phyloP scores from a whole-genome alignment of 352 stramenopile genomes.

The Phytophthora citricola region DNA sequence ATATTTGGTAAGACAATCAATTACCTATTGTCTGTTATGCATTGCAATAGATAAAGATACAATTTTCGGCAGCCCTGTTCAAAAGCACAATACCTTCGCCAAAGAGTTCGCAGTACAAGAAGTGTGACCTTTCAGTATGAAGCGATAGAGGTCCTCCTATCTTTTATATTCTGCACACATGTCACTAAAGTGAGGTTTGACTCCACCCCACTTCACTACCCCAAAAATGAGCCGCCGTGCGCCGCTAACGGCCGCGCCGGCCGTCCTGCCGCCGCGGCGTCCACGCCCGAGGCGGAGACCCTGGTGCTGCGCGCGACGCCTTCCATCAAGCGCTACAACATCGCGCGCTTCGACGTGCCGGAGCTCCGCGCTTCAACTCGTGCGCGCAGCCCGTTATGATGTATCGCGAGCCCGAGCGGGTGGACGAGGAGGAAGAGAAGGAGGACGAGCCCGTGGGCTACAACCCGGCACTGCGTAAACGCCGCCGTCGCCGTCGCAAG shows the following conservation, averaged over 20 bases:
- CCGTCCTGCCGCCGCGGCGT: background rate
- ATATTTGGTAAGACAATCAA: too few relatives aligned
- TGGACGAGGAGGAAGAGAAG: constrained; percentile 83
- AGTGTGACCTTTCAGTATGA: background rate
- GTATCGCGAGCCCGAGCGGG: constrained; percentile 84
- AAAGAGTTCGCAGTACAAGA: background rate
- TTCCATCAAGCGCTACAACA: constrained; percentile 91
- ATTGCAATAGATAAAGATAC: too few relatives aligned
- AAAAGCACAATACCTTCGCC: background rate
- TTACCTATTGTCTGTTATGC: too few relatives aligned
- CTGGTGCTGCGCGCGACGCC: constrained; percentile 82
- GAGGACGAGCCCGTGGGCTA: constrained; percentile 79
- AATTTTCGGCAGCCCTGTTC: too few relatives aligned
- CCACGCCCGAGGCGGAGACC: constrained; percentile 55
- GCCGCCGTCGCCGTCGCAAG: constrained; percentile 76
- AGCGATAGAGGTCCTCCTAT: background rate
- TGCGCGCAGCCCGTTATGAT: constrained; percentile 88
- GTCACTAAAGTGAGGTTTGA: background rate
- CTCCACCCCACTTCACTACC: background rate
- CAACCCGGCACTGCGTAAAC: constrained; percentile 80
- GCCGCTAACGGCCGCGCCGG: background rate
- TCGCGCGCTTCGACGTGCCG: constrained; percentile 82
- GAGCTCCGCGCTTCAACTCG: constrained; percentile 58
- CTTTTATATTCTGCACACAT: background rate
- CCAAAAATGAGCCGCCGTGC: constrained; percentile 26